A percentile compares a stretch with the other conserved stretches of the same genome.
Evolutionary conservation across 257 asterid genomes (phyloP).

Genomic region (Fraxinus quadrangulata): DNA sequence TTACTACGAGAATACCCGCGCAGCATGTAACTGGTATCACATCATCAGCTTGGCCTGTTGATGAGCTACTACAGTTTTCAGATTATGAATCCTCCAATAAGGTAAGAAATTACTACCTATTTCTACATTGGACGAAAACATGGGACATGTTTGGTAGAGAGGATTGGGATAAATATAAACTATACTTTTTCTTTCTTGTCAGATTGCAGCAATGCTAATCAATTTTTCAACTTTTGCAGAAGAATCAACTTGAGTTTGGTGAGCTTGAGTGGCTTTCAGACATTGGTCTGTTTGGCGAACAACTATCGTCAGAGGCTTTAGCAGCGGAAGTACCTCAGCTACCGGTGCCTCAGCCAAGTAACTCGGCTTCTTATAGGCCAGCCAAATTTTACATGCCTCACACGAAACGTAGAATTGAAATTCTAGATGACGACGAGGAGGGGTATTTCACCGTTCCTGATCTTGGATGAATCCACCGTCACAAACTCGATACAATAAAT

Average conservation of each 20-base stretch:
- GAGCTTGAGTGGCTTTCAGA: constrained; percentile 82
- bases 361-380: constrained; percentile 35
- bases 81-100: constrained; percentile 64
- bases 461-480: constrained; percentile 61
- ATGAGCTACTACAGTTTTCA: constrained; percentile 75
- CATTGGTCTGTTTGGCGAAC: constrained; percentile 65
- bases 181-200: neutral
- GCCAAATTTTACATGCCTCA: constrained; percentile 44
- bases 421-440: constrained; percentile 64
- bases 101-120: constrained; percentile 35
- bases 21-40: constrained; percentile 44
- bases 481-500: neutral
- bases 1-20: constrained; percentile 35
- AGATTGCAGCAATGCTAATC: neutral
- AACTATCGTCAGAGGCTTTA: constrained; percentile 40
- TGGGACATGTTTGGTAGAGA: neutral
- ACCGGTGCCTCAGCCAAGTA: constrained; percentile 47
- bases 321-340: constrained; percentile 92
- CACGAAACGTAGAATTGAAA: constrained; percentile 75
- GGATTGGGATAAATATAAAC: neutral
- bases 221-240: constrained; percentile 38
- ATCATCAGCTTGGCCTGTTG: constrained; percentile 78
- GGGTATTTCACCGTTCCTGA: constrained; percentile 88
- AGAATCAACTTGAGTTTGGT: constrained; percentile 77
- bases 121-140: neutral